Conservation (phyloP, 176 grass and related monocot species). For the Tuctoria greenei region DNA sequence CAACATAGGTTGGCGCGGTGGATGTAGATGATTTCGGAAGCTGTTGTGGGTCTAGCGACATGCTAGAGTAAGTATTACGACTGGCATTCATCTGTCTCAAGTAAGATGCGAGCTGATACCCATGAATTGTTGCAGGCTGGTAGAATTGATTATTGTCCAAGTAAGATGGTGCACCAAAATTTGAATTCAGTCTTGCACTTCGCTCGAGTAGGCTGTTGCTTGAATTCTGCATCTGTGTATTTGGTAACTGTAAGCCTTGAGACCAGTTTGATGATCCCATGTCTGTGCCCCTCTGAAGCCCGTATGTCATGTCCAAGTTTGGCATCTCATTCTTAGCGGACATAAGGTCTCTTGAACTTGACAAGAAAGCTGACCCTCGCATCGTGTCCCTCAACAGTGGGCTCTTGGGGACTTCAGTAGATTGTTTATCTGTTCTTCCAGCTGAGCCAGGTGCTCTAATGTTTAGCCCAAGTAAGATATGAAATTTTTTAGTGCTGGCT, state of each 20-base stretch:
- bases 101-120: conserved; percentile 58
- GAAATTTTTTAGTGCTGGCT: conserved; percentile 32
- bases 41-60: conserved; percentile 33
- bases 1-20: conserved; percentile 27
- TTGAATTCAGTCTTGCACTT: conserved; percentile 14
- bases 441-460: conserved; percentile 29
- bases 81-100: conserved; percentile 49
- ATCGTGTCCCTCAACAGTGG: conserved; percentile 29
- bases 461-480: conserved; percentile 53
- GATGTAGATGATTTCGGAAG: conserved; percentile 39
- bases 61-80: conserved; percentile 35
- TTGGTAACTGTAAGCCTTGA: conserved; percentile 23
- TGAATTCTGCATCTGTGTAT: conserved; percentile 27
- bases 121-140: conserved; percentile 78
- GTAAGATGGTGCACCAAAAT: conserved; percentile 41
- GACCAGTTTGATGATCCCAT: conserved; percentile 53
- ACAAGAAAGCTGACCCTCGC: not conserved
- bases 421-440: conserved; percentile 39
- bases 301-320: conserved; percentile 24
- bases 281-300: conserved; percentile 27
- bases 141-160: conserved; percentile 38
- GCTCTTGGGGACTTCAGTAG: conserved; percentile 39
- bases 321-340: conserved; percentile 4
- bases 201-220: too few species aligned
- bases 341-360: conserved; percentile 17